Base-by-base conservation (phyloP, 345 rosid genomes). In the Melaleuca alternifolia region DNA sequence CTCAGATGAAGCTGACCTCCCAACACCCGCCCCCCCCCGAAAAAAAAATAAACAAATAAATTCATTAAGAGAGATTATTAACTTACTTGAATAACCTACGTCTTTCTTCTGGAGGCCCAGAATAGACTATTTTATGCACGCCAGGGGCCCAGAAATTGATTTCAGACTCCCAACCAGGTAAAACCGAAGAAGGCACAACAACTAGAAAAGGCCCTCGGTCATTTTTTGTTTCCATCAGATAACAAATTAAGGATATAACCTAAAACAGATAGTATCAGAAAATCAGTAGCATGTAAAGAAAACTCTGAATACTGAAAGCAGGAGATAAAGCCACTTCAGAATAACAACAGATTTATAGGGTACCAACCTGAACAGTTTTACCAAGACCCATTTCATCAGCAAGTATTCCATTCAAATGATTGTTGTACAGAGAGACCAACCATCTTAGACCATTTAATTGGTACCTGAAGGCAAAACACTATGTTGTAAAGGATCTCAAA, bases 331-430 rank as follows among this genome's bases (percentile, higher is more conserved):
- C 71, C 56, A 51, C 59, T 53, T 30, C 50, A 50, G 51, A 75
- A 86, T 54, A 51, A 44, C 54, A 86, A 86, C 24, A 79, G 86
- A 84, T 87, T 56, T 61, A 59, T n/a, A 87, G 52, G 79, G 16
- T 48, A 77, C 84, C 53, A 84, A 93, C 98, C 98, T 96, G 99
- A 88, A 96, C 99, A 85, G 99, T 96, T 95, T 96, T 96, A 51
- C 99, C 99, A 65, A 96, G 96, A 85, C 99, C 99, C 99, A 96
- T 96, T 91, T 96, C 99, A 93, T 96, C 99, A 89, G 99, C 99
- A 84, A 96, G 95, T 86, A 96, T 96, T 48, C 98, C 99, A 91
- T 96, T 96, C 86, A 96, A 90, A 91, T 96, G 95, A 89, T 95
- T 96, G 88, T 95, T 95, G 91, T 96, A 94, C 54, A 96, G 89